Evolutionary conservation across 1,284 basidiomycete species (phyloP), one percentile per base, ranked within the genome.

Genomic region (Tilletia horrida): DNA sequence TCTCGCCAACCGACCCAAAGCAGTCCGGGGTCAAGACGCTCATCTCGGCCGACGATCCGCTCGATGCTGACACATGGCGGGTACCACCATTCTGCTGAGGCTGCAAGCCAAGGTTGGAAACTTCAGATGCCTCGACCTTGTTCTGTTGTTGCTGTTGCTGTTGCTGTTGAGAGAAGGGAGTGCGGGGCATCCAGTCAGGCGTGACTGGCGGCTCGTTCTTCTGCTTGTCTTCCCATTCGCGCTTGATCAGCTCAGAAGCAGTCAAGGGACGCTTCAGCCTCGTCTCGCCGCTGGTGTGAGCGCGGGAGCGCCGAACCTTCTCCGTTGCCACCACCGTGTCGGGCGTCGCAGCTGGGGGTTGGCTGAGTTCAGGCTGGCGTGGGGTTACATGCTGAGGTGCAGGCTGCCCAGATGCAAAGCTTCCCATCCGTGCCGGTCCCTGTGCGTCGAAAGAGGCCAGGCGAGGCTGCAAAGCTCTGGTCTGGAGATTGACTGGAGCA

Each of bases 171-270:
- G 35, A 40, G 35, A 40, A 40, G 35, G 6, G 35, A 11, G 35
- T 40, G 35, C 35, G 35, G 11, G 35, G 35, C 35, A 40, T 40
- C 35, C 35, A 40, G 11, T 40, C 35, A 6, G 35, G 35, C 6
- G 11, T 40, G 35, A 40, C 11, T 11, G 35, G 35, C 35, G 35
- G 6, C 11, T 40, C 35, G 35, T 40, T 40, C 35, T 40, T 40
- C 31, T 59, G 27, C 55, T 59, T 25, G 55, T 25, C 27, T 21
- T 35, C 55, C 55, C 55, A 59, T n/a, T 59, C 25, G 18, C 55
- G 55, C 27, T 59, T 59, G 55, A 59, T 59, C 13, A 59, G 55
- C 29, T 59, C 55, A 25, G 55, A 59, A 31, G 55, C 55, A 18
- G 55, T 59, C 55, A 59, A 18, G 29, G 55, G 55, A 31, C 55